These are phyloP conservation scores for Saturnispora halmiae DNA, from an alignment of 805 yeast genomes.

Conservation along the genomic window DNA sequence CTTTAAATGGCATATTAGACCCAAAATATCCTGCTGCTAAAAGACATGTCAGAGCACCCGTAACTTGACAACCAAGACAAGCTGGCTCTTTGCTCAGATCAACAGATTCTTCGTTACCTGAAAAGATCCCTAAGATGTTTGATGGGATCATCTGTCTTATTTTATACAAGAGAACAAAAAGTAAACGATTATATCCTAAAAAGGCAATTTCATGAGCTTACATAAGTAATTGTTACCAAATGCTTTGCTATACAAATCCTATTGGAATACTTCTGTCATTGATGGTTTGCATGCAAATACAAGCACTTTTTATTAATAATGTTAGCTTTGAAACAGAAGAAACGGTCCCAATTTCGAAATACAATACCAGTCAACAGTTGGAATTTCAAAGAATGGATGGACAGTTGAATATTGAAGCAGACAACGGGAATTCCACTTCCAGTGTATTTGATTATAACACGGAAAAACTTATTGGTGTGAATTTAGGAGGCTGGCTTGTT, in stretches of 20 bases:
- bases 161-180: neutral
- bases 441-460: slow-evolving; percentile 17
- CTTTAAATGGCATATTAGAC: slow-evolving; percentile 45
- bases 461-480: slow-evolving; percentile 35
- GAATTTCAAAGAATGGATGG: too few species aligned
- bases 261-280: too few species aligned
- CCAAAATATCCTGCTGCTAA: slow-evolving; percentile 57
- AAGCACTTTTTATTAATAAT: too few species aligned
- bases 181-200: neutral
- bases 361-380: too few species aligned
- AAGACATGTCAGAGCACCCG: slow-evolving; percentile 50
- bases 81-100: slow-evolving; percentile 37
- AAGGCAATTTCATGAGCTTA: slow-evolving; percentile 3
- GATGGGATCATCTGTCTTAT: slow-evolving; percentile 24
- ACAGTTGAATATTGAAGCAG: too few species aligned
- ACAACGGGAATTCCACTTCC: slow-evolving; percentile 6
- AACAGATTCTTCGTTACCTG: too few species aligned
- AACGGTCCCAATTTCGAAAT: too few species aligned
- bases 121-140: too few species aligned
- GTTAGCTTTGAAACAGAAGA: too few species aligned
- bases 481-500: slow-evolving; percentile 66
- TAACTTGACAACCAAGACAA: slow-evolving; percentile 61
- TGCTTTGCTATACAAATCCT: too few species aligned
- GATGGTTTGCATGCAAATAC: too few species aligned
- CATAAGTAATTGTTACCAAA: too few species aligned